A percentile compares a stretch with the other conserved stretches of the same genome.
Conservation (phyloP, 2,329 filamentous ascomycete species). For the Beauveria bassiana region DNA sequence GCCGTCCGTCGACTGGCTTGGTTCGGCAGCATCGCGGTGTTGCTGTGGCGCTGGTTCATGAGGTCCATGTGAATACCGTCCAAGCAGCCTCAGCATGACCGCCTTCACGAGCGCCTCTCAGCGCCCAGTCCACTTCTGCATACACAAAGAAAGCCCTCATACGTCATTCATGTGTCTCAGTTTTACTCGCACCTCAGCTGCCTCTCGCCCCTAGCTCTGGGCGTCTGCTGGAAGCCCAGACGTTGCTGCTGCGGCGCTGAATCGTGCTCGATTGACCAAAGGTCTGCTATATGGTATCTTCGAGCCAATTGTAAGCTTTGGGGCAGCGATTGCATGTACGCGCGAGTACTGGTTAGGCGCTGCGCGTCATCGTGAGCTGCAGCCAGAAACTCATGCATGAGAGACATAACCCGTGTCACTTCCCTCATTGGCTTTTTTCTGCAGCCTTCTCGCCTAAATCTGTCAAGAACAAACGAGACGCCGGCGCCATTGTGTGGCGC, state of each 20-base stretch:
- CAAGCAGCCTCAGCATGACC: background rate
- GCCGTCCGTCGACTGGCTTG: background rate
- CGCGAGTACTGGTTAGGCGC: background rate
- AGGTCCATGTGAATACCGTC: background rate
- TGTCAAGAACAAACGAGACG: background rate
- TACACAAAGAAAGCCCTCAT: background rate
- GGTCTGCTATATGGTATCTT: background rate
- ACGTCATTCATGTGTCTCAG: background rate
- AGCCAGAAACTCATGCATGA: too few species aligned
- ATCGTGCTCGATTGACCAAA: background rate
- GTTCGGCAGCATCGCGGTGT: background rate
- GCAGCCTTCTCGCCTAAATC: background rate
- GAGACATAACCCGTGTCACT: background rate
- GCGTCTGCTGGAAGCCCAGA: background rate
- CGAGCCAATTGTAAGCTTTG: background rate
- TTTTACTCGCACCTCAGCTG: background rate
- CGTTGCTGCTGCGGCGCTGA: background rate
- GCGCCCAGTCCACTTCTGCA: background rate
- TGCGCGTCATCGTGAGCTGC: background rate
- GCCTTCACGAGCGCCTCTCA: background rate
- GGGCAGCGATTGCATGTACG: background rate
- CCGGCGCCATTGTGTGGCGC: background rate
- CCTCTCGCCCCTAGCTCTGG: background rate
- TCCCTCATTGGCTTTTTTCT: background rate
- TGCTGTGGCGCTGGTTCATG: conserved; percentile 3